Conservation (phyloP, 202 grass and related monocot genomes). For the Zizania palustris region DNA sequence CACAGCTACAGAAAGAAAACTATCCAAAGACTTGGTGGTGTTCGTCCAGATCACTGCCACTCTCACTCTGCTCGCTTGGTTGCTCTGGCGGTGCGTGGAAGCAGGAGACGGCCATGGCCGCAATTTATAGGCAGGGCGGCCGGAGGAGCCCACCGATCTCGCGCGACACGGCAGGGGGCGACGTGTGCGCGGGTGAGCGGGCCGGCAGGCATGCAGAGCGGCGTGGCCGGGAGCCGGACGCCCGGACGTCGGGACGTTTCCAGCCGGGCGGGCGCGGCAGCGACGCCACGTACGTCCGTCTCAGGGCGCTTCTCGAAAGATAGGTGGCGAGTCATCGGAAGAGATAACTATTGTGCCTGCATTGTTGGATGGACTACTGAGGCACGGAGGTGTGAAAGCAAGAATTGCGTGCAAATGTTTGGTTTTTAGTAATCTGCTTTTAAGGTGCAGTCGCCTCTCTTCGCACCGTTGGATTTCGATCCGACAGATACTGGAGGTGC, state of each 20-base stretch:
- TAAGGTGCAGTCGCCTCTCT: no score
- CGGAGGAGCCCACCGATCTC: not conserved
- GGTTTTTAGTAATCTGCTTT: no score
- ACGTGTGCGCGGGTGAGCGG: conserved; percentile 35
- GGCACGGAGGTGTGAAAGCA: no score
- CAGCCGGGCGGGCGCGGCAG: not conserved
- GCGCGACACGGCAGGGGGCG: conserved; percentile 18
- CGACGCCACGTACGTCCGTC: conserved; percentile 14
- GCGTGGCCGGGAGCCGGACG: not conserved
- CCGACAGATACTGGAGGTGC: no score
- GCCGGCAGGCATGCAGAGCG: not conserved
- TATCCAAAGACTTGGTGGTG: not conserved
- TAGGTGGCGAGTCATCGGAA: not conserved
- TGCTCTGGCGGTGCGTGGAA: not conserved
- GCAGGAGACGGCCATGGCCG: not conserved
- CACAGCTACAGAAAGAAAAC: not conserved
- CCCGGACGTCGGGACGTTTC: conserved; percentile 15
- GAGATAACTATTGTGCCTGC: not conserved
- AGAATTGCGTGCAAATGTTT: no score
- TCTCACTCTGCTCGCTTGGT: not conserved
- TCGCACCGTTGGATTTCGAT: no score
- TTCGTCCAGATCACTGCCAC: not conserved
- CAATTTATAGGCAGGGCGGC: conserved; percentile 18
- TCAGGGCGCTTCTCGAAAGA: conserved; percentile 29
- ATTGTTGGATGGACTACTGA: not conserved